phyloP scores from a whole-genome alignment of 371 early-diverging fungal species.

The Astathelohania contejeani region DNA sequence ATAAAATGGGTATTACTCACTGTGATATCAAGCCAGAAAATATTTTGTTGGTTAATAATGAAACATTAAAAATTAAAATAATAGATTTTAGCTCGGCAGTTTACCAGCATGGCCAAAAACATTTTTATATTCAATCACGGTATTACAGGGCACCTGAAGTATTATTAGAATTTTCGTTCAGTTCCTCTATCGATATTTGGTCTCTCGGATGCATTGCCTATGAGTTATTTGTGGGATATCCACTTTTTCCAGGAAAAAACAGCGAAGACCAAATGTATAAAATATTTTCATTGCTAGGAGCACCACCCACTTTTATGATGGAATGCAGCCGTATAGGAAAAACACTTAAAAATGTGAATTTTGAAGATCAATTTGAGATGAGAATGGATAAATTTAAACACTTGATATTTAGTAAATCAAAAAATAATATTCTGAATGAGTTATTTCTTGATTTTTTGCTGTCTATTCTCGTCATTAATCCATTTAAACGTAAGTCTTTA shows the following conservation, averaged over 20 bases:
- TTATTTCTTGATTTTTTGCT: too few relatives aligned
- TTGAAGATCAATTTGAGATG: too few relatives aligned
- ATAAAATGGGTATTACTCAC: conserved; percentile 69
- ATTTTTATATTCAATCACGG: conserved; percentile 81
- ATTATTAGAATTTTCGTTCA: conserved; percentile 61
- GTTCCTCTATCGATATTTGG: conserved; percentile 35
- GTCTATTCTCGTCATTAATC: too few relatives aligned
- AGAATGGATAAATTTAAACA: too few relatives aligned
- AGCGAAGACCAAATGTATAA: conserved; percentile 32
- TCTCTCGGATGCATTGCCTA: conserved; percentile 39
- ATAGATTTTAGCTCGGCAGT: conserved; percentile 92
- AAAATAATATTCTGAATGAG: too few relatives aligned
- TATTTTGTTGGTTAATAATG: conserved; percentile 58
- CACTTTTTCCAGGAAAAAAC: conserved; percentile 42
- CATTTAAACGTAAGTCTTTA: too few relatives aligned
- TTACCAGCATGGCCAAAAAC: conserved; percentile 62
- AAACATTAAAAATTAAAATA: conserved; percentile 69
- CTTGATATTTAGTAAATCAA: too few relatives aligned
- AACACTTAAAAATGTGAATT: too few relatives aligned
- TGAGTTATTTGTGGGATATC: conserved; percentile 36
- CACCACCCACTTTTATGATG: not conserved
- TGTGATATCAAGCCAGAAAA: conserved; percentile 95
- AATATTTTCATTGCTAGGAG: conserved; percentile 12
- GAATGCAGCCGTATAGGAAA: too few relatives aligned
- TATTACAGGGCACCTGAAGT: conserved; percentile 91